Evolutionary conservation across 1,284 basidiomycete species (phyloP), one percentile per base, ranked within the genome.

Genomic region (Microbotryum scabiosae): DNA sequence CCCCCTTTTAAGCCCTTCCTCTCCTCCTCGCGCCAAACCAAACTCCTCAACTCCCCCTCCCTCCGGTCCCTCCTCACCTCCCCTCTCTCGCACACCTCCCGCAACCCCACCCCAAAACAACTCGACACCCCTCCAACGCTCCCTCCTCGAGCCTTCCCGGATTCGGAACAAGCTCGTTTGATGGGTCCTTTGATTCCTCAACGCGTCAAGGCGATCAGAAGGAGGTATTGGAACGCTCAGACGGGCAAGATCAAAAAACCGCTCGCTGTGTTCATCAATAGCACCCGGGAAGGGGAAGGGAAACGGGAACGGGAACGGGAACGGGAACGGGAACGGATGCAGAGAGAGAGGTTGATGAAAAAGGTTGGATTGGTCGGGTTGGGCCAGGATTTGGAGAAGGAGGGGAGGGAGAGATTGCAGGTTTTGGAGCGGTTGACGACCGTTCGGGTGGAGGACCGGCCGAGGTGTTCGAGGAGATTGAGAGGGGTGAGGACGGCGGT

Each of bases 171-270:
- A 59, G 82, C 83, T 1, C 73, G 75, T 20, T 69, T 85, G 2
- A 75, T 85, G 41, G 87, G 86, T 2, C 80, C 79, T 20, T 75
- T 87, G 47, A 85, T 83, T 74, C 85, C 82, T 71, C 81, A 86
- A 43, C 81, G 86, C 46, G 81, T 86, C 70, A 79, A 82, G 47
- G 89, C 90, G 72, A 79, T 84, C 55, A 81, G 81, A n/a, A 81
- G 84, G 81, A 79, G 83, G 21, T 86, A 79, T 70, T 88, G 83
- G 73, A 76, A 73, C 14, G 62, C 65, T 5, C 82, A 87, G 70
- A 76, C 76, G 65, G 80, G 77, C 67, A 84, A 82, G 69, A 72
- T 85, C 2, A 36, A 54, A 8, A 55, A 62, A 10, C 68, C 68
- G 4, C 21, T 65, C 10, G 60, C 62, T 4, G 41, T 66, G 3